phyloP scores from a whole-genome alignment of 768 basidiomycete species.

The Pleurotus tuber-regium region DNA sequence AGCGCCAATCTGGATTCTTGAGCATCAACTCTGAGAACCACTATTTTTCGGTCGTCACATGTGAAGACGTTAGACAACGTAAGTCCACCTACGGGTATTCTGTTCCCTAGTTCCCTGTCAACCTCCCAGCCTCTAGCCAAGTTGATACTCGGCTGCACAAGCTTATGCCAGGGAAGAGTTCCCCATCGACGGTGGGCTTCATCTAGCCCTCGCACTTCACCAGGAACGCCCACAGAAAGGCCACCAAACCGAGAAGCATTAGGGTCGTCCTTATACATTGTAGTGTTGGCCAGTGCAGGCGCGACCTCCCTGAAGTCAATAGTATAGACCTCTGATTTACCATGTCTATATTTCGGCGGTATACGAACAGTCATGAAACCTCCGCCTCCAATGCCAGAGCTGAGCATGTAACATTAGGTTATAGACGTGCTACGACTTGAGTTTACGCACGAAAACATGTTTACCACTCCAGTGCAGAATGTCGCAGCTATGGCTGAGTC shows the following conservation, averaged over 20 bases:
- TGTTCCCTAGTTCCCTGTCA: slow-evolving; percentile 67
- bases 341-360: slow-evolving; percentile 44
- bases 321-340: slow-evolving; percentile 58
- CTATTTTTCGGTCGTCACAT: slow-evolving; percentile 20
- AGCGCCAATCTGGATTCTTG: slow-evolving; percentile 67
- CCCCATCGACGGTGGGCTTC: slow-evolving; percentile 86
- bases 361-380: slow-evolving; percentile 85
- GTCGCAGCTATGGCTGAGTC: slow-evolving; percentile 82
- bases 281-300: slow-evolving; percentile 64
- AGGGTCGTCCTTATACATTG: slow-evolving; percentile 71
- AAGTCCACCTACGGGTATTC: slow-evolving; percentile 56
- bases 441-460: slow-evolving; percentile 80
- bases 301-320: slow-evolving; percentile 91
- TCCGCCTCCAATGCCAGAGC: slow-evolving; percentile 85
- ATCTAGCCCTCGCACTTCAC: slow-evolving; percentile 85
- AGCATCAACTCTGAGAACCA: slow-evolving; percentile 57
- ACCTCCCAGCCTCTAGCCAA: slow-evolving; percentile 83
- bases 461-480: slow-evolving; percentile 79
- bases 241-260: slow-evolving; percentile 67
- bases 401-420: slow-evolving; percentile 21
- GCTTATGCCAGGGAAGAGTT: slow-evolving; percentile 67
- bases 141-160: slow-evolving; percentile 72
- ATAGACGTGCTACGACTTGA: not conserved
- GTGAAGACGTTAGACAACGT: not conserved
- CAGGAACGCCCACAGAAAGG: slow-evolving; percentile 85